Evolutionary conservation across 768 basidiomycete species (phyloP).

Genomic region (Amylocystis lapponica): DNA sequence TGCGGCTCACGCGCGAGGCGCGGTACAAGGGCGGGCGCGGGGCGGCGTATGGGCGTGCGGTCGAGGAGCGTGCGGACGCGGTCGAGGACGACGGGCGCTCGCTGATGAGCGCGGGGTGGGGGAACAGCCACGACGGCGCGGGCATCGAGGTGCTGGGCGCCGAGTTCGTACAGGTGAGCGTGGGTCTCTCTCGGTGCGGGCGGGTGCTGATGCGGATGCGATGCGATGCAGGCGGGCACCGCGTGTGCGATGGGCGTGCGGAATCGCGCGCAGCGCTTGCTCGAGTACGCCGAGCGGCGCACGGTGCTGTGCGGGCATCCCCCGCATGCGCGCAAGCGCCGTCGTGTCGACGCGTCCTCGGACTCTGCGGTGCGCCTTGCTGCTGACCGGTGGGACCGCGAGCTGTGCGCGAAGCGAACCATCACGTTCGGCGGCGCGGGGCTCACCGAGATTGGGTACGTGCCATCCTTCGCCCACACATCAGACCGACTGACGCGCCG

Average conservation of each 20-base stretch:
- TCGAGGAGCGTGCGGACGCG: no score
- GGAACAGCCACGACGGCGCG: slow-evolving; percentile 73
- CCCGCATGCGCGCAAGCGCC: slow-evolving; percentile 3
- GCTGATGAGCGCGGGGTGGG: slow-evolving; percentile 53
- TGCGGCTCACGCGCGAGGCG: slow-evolving; percentile 38
- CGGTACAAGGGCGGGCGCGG: slow-evolving; percentile 41
- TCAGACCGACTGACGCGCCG: no score
- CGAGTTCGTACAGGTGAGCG: slow-evolving; percentile 56
- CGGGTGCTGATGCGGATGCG: not conserved
- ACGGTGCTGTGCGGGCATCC: slow-evolving; percentile 34
- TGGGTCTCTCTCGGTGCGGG: not conserved
- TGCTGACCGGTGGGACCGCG: not conserved
- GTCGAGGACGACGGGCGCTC: slow-evolving; percentile 24
- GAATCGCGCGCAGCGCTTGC: slow-evolving; percentile 60
- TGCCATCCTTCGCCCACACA: no score
- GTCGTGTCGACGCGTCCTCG: no score
- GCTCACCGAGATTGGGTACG: no score
- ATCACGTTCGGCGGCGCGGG: no score
- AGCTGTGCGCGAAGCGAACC: no score
- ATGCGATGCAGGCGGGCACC: slow-evolving; percentile 40
- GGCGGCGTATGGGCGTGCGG: slow-evolving; percentile 18
- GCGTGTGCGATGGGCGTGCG: slow-evolving; percentile 50
- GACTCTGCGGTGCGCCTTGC: slow-evolving; percentile 4
- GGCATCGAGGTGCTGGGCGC: slow-evolving; percentile 66
- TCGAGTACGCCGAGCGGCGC: slow-evolving; percentile 62